phyloP scores from a whole-genome alignment of 129 eudicot genomes.

The Flaveria robusta region DNA sequence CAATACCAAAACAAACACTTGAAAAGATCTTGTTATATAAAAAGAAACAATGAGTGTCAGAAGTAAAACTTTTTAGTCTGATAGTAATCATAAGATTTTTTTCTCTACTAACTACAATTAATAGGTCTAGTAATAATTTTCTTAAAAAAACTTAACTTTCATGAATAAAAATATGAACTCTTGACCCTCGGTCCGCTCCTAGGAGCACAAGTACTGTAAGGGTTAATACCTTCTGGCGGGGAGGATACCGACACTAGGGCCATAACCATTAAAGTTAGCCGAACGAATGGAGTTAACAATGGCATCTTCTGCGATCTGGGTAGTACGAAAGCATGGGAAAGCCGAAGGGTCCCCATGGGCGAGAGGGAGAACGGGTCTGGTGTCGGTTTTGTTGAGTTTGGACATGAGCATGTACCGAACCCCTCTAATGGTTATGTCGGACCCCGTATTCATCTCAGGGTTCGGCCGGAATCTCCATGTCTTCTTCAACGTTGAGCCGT shows the following conservation, averaged over 20 bases:
- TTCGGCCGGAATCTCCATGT: slow-evolving; percentile 47
- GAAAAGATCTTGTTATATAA: too few relatives aligned
- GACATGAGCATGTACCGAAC: slow-evolving; percentile 40
- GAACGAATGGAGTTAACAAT: slow-evolving; percentile 48
- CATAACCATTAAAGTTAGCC: slow-evolving; percentile 54
- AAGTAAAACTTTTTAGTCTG: too few relatives aligned
- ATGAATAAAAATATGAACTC: too few relatives aligned
- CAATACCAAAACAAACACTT: too few relatives aligned
- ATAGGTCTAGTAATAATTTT: too few relatives aligned
- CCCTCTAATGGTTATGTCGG: slow-evolving; percentile 45
- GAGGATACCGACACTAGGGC: slow-evolving; percentile 50
- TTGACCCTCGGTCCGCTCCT: too few relatives aligned
- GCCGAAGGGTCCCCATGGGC: slow-evolving; percentile 66
- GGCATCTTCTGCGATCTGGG: slow-evolving; percentile 52
- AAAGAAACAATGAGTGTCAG: too few relatives aligned
- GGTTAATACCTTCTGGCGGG: slow-evolving; percentile 49
- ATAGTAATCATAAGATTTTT: too few relatives aligned
- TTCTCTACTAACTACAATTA: too few relatives aligned
- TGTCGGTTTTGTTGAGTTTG: slow-evolving; percentile 43
- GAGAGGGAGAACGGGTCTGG: slow-evolving; percentile 45
- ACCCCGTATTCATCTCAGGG: slow-evolving; percentile 24
- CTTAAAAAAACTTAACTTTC: not conserved
- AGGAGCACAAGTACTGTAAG: too few relatives aligned
- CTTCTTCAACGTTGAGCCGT: slow-evolving; percentile 26
- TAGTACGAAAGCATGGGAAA: slow-evolving; percentile 58